Base-by-base conservation (phyloP, 768 basidiomycete genomes). In the Trametes elegans region DNA sequence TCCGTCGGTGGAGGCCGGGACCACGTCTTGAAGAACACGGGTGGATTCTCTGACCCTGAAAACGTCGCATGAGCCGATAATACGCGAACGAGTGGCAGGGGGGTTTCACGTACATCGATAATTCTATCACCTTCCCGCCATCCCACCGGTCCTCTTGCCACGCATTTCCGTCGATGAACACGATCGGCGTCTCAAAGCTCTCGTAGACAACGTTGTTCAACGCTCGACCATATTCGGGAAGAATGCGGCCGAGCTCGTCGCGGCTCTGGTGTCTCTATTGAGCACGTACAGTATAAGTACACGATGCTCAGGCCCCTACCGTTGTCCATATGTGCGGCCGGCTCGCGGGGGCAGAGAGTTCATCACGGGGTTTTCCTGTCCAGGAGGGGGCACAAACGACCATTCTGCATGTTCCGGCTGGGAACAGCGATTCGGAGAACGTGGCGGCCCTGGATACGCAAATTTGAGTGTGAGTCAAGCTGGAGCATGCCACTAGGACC, bases 21-120 rank as follows among this genome's bases (percentile, higher is more conserved):
- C 7, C 10, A 35, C 26, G n/a, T 43, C 50, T 6, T 29, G 40
- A 3, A 43, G n/a, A 4, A 26, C 24, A 13, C 42, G 42, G 3
- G 24, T 28, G 34, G 45, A 53, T 28, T 24, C n/a, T 21, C 42
- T 44, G 42, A 36, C 34, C 51, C 51, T 53, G 34, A 24, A 18
- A 51, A 36, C 16, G 24, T 23, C 13, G 16, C 34, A 19, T 18
- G 23, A 16, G 24, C 26, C 7, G 13, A 27, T 26, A 11, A 5
- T 7, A 5, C 24, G 11, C n/a, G 26, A 7, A 27, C 11, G 24
- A 14, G 7, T 9, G 23, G 21, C n/a, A n/a, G 5, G 16, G n/a
- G n/a, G n/a, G n/a, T n/a, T n/a, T n/a, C 21, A 52, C 62, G 14
- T 26, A 65, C 64, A 63, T 57, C 6, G 58, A 49, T 5, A 63